Evolutionary conservation across 2,329 filamentous ascomycete species (phyloP).

Genomic region (Aureobasidium uvarum): DNA sequence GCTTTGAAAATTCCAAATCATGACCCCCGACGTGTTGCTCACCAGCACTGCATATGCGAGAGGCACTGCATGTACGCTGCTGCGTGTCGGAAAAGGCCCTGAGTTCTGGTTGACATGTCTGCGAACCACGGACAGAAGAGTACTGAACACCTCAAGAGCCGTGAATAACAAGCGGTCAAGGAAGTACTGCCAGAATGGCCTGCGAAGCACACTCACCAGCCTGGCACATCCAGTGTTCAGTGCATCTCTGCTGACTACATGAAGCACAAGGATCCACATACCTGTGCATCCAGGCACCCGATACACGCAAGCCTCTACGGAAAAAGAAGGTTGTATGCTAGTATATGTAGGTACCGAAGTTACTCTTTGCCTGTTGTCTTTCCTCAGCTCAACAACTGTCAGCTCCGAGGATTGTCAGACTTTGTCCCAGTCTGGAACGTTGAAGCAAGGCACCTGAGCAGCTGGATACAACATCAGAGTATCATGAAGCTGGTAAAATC

Average conservation of each 20-base stretch:
- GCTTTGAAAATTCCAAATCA: background rate
- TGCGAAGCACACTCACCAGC: slow-evolving; percentile 3
- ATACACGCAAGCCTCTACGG: slow-evolving; percentile 14
- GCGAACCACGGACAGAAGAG: background rate
- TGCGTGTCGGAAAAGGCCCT: background rate
- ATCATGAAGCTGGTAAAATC: background rate
- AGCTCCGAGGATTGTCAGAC: background rate
- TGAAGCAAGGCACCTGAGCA: background rate
- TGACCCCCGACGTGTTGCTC: background rate
- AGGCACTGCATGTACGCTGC: background rate
- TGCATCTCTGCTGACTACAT: background rate
- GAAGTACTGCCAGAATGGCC: background rate
- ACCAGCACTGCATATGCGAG: background rate
- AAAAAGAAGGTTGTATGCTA: slow-evolving; percentile 9
- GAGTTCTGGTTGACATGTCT: slow-evolving; percentile 2
- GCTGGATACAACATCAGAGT: background rate
- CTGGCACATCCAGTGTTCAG: background rate
- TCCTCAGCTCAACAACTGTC: background rate
- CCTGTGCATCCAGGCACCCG: background rate
- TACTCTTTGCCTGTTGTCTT: background rate
- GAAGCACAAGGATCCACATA: background rate
- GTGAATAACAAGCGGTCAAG: slow-evolving; percentile 1
- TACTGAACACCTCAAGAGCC: background rate
- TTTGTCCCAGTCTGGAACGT: background rate
- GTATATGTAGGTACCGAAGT: slow-evolving; percentile 9